A percentile compares a stretch with the other conserved stretches of the same genome.
Evolutionary conservation across 2,329 filamentous ascomycete species (phyloP).

Genomic region (Rutstroemia sydowiana): DNA sequence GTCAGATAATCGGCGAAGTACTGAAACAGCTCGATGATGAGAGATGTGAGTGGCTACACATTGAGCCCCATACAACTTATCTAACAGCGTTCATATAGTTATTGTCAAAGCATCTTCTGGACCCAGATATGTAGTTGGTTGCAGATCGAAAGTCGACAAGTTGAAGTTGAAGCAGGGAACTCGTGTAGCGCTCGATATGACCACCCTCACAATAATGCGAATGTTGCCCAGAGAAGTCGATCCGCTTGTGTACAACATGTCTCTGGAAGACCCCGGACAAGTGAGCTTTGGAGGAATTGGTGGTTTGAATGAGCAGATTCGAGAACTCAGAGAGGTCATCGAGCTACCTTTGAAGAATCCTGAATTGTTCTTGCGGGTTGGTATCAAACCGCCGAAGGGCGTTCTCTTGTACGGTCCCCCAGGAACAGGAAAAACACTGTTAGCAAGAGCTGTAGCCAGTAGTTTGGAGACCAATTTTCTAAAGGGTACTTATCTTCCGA

Average conservation of each 20-base stretch:
- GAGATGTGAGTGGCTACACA: constrained; percentile 62
- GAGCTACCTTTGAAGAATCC: constrained; percentile 98
- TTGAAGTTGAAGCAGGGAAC: constrained; percentile 96
- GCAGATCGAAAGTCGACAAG: constrained; percentile 97
- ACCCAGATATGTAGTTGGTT: constrained; percentile 95
- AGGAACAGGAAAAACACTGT: constrained; percentile 90
- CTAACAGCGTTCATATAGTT: constrained; percentile 47
- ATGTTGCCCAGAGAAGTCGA: constrained; percentile 99
- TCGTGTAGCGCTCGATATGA: constrained; percentile 97
- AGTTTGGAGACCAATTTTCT: constrained; percentile 97
- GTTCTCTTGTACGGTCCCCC: constrained; percentile 93
- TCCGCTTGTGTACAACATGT: constrained; percentile 99
- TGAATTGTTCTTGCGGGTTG: constrained; percentile 90
- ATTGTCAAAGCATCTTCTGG: constrained; percentile 98
- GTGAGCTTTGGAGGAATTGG: constrained; percentile 97
- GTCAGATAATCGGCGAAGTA: constrained; percentile 98
- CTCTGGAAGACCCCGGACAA: constrained; percentile 92
- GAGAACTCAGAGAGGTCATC: constrained; percentile 94
- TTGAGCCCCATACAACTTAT: not conserved
- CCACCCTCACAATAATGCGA: constrained; percentile 98
- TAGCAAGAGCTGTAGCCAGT: constrained; percentile 91
- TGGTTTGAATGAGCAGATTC: constrained; percentile 95
- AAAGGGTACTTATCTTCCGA: constrained; percentile 57
- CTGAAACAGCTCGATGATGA: constrained; percentile 98
- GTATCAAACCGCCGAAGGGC: constrained; percentile 98